Evolutionary conservation across 345 rosid genomes (phyloP), one percentile per base, ranked within the genome.

Genomic region (Zanthoxylum bungeanum): DNA sequence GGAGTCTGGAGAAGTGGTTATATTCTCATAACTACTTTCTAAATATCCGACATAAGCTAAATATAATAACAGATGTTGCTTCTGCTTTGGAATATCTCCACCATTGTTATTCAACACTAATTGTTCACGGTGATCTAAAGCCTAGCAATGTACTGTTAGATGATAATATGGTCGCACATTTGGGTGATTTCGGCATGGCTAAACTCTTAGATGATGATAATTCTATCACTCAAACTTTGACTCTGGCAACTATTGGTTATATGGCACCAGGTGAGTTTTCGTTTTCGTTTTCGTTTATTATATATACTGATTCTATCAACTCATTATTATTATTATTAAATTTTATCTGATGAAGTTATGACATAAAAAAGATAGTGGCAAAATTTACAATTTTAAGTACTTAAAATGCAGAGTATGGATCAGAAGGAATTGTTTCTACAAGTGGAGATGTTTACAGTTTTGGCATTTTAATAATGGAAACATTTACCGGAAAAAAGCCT

Each of bases 401-500:
- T 42, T 12, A 3, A 28, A 28, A 57, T 30, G 37, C 5, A 69
- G 79, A 63, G 75, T 63, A 76, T 63, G 75, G 71, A 24, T 70
- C 73, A 28, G 42, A 40, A 53, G 71, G 74, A 30, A 64, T 53
- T 24, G 66, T 58, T 21, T 70, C 71, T 4, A 69, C 61, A 5
- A 61, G 60, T 7, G 63, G 69, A 9, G 73, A 75, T 60, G 69
- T 68, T 2, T 63, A 70, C 8, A 64, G 74, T 39, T 75, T 42
- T n/a, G 74, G 74, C 12, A 70, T 70, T 9, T 22, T 69, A 39
- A 7, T 70, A 28, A 53, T 64, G 70, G 78, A 70, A 47, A 64
- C 65, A 1, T 63, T 75, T n/a, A 75, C 78, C 1, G 34, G 52
- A 27, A 70, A 34, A 27, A 69, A 56, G 58, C 78, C 74, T 0